Evolutionary conservation across 2,329 filamentous ascomycete genomes (phyloP).

Genomic region (Fusarium sp.): DNA sequence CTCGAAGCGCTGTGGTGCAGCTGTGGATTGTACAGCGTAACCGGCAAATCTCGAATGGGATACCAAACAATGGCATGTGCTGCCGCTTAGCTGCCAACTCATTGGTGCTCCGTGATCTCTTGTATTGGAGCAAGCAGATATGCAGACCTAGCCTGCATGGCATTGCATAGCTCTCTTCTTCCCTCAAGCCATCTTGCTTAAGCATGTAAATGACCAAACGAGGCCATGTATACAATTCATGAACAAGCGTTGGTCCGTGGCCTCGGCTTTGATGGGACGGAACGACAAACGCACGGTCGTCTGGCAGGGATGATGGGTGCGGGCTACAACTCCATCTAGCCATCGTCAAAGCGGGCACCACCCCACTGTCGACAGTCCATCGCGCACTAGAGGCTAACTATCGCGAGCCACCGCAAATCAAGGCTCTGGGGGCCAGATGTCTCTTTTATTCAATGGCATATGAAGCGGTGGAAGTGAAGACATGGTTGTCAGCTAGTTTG

Average conservation of each 20-base stretch:
- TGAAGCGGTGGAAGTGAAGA: not conserved
- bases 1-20: constrained; percentile 42
- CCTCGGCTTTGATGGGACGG: constrained; percentile 47
- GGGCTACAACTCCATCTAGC: constrained; percentile 34
- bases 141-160: constrained; percentile 6
- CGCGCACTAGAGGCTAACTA: constrained; percentile 21
- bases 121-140: constrained; percentile 2
- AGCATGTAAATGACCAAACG: constrained; percentile 3
- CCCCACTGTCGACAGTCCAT: constrained; percentile 40
- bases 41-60: constrained; percentile 26
- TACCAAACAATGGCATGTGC: constrained; percentile 34
- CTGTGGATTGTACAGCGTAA: constrained; percentile 31
- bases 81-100: constrained; percentile 13
- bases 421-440: constrained; percentile 8
- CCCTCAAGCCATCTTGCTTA: constrained; percentile 10
- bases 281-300: constrained; percentile 45
- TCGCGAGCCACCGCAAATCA: constrained; percentile 21
- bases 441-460: not conserved
- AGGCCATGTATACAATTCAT: constrained; percentile 15
- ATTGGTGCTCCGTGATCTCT: constrained; percentile 17
- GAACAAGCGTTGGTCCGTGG: constrained; percentile 52
- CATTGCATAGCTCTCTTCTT: constrained; percentile 14
- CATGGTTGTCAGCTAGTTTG: not conserved
- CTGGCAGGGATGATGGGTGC: constrained; percentile 46
- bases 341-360: constrained; percentile 35